Base-by-base conservation (phyloP, 768 basidiomycete genomes). In the Grammothele lineata region DNA sequence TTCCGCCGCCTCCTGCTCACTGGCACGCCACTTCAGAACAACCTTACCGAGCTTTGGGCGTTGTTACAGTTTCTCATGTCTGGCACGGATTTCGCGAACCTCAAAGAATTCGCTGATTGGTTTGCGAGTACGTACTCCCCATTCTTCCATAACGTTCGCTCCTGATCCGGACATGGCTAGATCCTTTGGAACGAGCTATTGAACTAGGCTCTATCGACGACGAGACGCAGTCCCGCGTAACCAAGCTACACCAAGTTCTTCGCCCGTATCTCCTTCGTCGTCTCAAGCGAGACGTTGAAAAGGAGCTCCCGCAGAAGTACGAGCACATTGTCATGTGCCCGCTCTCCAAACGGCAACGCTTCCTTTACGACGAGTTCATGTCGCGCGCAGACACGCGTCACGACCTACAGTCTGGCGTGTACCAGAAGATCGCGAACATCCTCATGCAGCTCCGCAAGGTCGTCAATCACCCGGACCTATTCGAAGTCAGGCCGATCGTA, bases 381-480 rank as follows among this genome's bases (percentile, higher is more conserved):
- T 76, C 84, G 10, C 80, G 92, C 23, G 79, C 87, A 1, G 83
- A 91, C 43, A 96, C 92, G 2, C 78, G 79, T 23, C 81, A 85
- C 52, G 90, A 89, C 17, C 72, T 96, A 37, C 73, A 83, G 18
- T 91, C 92, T 2, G 94, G 93, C 3, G 75, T 88, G 3, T 91
- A 91, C 58, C 86, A 87, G 66, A 87, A 87, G 66, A 86, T 91
- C 36, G 88, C 88, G 57, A 99, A 99, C 62, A 83, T 95, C 47
- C 78, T 98, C 50, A 99, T 98, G 96, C 96, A 99, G 63, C 76
- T 98, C 3, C 85, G 96, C 45, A 97, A 98, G 70, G 91, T 95
- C 35, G 92, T 92, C 71, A 93, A 90, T 45, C 92, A 97, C 65
- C 95, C 94, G 0, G 87, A 93, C 65, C 72, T 93, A 9, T 94